Percentiles rank a stretch among this genome's conserved stretches.
These are phyloP conservation scores for Pholiota molesta DNA, from an alignment of 768 basidiomycete species.

Conservation along the genomic window DNA sequence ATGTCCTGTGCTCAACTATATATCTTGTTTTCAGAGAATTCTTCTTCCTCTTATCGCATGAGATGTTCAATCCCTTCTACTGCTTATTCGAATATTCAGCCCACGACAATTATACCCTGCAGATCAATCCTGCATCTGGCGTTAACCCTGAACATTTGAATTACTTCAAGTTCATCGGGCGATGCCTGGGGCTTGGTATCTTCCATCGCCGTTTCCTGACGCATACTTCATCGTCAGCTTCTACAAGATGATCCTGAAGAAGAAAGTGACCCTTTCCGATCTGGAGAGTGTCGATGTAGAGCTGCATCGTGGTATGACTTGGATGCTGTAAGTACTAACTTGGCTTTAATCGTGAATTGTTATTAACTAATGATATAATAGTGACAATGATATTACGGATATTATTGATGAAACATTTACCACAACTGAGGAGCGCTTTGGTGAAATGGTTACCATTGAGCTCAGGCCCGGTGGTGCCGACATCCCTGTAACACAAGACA, in stretches of 20 bases:
- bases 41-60: conserved; percentile 99
- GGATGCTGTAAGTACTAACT: conserved; percentile 86
- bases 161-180: conserved; percentile 99
- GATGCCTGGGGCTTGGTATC: conserved; percentile 93
- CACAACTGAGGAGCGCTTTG: conserved; percentile 96
- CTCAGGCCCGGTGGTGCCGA: conserved; percentile 89
- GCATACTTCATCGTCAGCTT: conserved; percentile 99
- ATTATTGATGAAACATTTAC: conserved; percentile 98
- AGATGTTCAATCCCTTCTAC: conserved; percentile 99
- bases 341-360: background rate
- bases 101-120: conserved; percentile 99
- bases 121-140: conserved; percentile 97
- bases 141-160: conserved; percentile 99
- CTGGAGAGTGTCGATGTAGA: conserved; percentile 97
- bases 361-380: conserved; percentile 28
- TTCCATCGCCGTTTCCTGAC: conserved; percentile 98
- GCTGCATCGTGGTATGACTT: conserved; percentile 90
- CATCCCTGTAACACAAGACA: conserved; percentile 89
- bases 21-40: conserved; percentile 72
- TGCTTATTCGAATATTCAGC: conserved; percentile 99
- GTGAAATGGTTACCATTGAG: conserved; percentile 97
- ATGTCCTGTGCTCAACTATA: background rate
- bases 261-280: conserved; percentile 93
- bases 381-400: conserved; percentile 98
- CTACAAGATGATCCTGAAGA: conserved; percentile 99